Conservation (phyloP, 2,329 filamentous ascomycete genomes). For the Neofusicoccum sp. region DNA sequence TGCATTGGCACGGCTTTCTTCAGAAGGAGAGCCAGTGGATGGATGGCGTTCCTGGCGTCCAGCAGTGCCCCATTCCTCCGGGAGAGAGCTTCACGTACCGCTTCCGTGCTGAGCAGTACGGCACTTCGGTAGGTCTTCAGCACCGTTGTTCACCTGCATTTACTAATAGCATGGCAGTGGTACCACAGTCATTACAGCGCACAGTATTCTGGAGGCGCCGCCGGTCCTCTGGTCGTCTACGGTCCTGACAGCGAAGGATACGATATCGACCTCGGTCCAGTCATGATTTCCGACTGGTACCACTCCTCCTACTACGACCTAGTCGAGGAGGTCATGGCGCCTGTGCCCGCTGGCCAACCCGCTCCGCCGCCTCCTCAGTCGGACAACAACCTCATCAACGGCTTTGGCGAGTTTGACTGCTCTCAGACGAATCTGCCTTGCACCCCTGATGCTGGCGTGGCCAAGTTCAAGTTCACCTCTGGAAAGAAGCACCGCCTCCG, state of each 20-base stretch:
- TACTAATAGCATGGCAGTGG: background rate
- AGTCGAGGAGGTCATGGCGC: slow-evolving; percentile 25
- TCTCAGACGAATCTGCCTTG: slow-evolving; percentile 31
- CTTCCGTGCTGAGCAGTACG: slow-evolving; percentile 36
- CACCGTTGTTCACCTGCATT: no score
- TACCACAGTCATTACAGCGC: slow-evolving; percentile 31
- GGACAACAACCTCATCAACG: slow-evolving; percentile 34
- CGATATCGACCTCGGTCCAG: slow-evolving; percentile 33
- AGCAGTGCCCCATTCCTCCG: slow-evolving; percentile 41
- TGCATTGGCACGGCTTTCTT: slow-evolving; percentile 40
- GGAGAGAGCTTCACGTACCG: slow-evolving; percentile 31
- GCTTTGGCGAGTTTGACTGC: slow-evolving; percentile 34
- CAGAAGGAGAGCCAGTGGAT: slow-evolving; percentile 39
- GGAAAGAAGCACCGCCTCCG: slow-evolving; percentile 47
- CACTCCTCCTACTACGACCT: slow-evolving; percentile 28
- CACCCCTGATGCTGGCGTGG: slow-evolving; percentile 27
- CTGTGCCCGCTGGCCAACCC: slow-evolving; percentile 29
- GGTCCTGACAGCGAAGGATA: slow-evolving; percentile 30
- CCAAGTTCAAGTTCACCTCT: slow-evolving; percentile 43
- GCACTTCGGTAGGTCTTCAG: slow-evolving; percentile 28
- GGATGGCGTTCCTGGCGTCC: slow-evolving; percentile 39
- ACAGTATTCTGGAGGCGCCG: slow-evolving; percentile 33
- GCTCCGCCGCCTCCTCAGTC: slow-evolving; percentile 25
- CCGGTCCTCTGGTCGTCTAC: slow-evolving; percentile 33
- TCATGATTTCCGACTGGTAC: slow-evolving; percentile 31